Conservation (phyloP, 768 basidiomycete genomes). For the Tremella mesenterica region DNA sequence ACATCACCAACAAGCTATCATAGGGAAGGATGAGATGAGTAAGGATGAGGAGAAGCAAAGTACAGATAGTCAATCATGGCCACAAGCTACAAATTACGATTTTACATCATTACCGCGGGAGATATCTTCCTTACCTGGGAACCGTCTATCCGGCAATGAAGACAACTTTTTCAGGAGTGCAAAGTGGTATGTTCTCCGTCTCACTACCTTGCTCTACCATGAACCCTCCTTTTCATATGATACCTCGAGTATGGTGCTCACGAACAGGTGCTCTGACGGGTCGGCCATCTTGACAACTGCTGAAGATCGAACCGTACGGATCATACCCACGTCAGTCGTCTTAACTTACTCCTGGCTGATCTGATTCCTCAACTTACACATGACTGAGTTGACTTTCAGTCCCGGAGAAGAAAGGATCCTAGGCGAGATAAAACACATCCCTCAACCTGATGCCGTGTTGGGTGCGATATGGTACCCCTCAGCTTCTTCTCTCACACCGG, state of each 20-base stretch:
- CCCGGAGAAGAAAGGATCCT: neutral
- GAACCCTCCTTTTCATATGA: no score
- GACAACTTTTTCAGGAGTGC: conserved; percentile 54
- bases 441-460: conserved; percentile 63
- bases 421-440: no score
- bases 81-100: conserved; percentile 17
- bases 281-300: conserved; percentile 59
- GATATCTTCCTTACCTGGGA: neutral
- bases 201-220: no score
- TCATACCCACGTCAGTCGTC: conserved; percentile 51
- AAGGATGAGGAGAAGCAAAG: neutral
- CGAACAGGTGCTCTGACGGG: conserved; percentile 64
- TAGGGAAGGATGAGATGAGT: neutral
- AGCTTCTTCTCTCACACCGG: conserved; percentile 54
- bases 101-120: conserved; percentile 4
- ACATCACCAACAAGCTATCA: neutral
- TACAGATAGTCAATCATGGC: conserved; percentile 3
- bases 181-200: conserved; percentile 50
- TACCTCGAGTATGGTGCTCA: no score
- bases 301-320: conserved; percentile 61
- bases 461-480: conserved; percentile 79
- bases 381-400: neutral
- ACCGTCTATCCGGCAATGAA: conserved; percentile 1
- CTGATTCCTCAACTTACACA: neutral
- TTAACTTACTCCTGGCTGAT: neutral